Evolutionary conservation across 768 basidiomycete species (phyloP), one percentile per base, ranked within the genome.

Genomic region (Panaeolus cyanescens): DNA sequence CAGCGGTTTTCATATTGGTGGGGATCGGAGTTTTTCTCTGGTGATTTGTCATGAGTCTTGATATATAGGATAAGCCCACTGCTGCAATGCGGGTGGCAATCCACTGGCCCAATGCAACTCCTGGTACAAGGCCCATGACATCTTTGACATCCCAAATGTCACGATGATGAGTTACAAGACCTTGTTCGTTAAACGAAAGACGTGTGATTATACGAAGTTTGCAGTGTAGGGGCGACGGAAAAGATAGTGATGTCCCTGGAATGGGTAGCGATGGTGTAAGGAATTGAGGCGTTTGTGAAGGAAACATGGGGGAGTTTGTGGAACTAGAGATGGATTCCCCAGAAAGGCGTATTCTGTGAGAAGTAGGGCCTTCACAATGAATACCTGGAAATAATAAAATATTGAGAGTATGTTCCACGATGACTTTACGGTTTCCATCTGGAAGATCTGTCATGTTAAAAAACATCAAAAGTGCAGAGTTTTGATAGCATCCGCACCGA

Each of bases 131-230:
- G 34, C 87, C 86, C 67, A 92, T 78, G 60, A 93, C 77, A 69
- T 94, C 92, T 70, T 88, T 85, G 40, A 91, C 79, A 65, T 93
- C 91, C 90, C 90, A 93, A 36, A 90, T 80, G 68, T 93, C 92
- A 30, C 90, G 83, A 70, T 95, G 92, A 66, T 87, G 83, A 4
- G 90, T 88, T 63, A 94, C 87, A 61, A 82, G 84, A n/a, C 89
- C 90, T 68, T 88, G 87, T 66, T 93, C 92, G 73, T 93, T 93
- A 74, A 94, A 92, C 32, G 84, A 82, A 33, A 93, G 81, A 30
- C 87, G 83, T 4, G 91, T 90, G 59, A 90, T 80, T 54, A 93
- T 83, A 53, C 82, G 89, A 5, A 94, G 81, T 67, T 84, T 81
- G 66, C 92, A 78, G 70, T 92, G 89, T n/a, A 93, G 74, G 1